phyloP scores from a whole-genome alignment of 106 monocot species.

The Hemerocallis citrina region DNA sequence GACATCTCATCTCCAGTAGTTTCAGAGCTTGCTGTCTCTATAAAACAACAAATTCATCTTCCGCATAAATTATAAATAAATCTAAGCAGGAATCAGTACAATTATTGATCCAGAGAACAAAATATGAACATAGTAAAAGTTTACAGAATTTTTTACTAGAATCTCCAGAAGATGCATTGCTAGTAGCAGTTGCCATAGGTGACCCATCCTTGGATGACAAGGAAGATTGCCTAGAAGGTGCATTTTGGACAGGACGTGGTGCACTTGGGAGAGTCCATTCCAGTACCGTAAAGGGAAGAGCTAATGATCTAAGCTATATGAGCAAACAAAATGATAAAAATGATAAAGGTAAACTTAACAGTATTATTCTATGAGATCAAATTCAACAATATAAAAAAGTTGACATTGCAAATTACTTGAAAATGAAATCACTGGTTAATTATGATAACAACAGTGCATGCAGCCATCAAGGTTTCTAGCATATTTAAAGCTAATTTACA shows the following conservation, averaged over 20 bases:
- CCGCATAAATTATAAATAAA: neutral
- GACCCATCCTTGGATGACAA: conserved; percentile 34
- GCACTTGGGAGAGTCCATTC: conserved; percentile 97
- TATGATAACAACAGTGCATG: too few relatives aligned
- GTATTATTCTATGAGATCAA: neutral
- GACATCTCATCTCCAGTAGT: conserved; percentile 63
- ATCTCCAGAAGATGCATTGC: conserved; percentile 32
- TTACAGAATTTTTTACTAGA: conserved; percentile 47
- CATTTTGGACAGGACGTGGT: conserved; percentile 69
- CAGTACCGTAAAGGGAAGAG: conserved; percentile 97
- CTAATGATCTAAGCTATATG: conserved; percentile 95
- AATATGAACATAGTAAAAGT: neutral
- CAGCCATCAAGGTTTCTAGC: too few relatives aligned
- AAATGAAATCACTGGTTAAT: neutral
- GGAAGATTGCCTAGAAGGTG: conserved; percentile 49
- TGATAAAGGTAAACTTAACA: neutral
- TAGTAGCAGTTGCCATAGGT: conserved; percentile 19
- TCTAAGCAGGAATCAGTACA: neutral
- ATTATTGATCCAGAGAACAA: neutral
- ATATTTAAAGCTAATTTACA: too few relatives aligned
- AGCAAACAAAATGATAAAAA: conserved; percentile 11
- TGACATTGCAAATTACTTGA: neutral
- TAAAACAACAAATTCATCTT: conserved; percentile 6
- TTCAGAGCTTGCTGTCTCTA: conserved; percentile 55
- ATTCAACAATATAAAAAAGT: neutral